A percentile compares a stretch with the other conserved stretches of the same genome.
Evolutionary conservation across 1,284 basidiomycete genomes (phyloP).

Genomic region (Lentinula novae-zelandiae): DNA sequence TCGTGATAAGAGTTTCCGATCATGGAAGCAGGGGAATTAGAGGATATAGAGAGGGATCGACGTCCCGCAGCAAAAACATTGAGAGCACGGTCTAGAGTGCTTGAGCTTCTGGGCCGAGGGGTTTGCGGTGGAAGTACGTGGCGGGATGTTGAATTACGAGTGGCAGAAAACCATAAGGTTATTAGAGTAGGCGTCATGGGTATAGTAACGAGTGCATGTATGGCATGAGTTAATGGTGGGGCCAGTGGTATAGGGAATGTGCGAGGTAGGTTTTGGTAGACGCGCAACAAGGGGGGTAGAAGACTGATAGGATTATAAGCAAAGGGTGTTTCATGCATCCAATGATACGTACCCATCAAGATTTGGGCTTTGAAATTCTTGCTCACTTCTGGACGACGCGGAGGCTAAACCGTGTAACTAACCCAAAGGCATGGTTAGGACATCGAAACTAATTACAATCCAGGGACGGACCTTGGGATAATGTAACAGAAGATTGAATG

Average conservation of each 20-base stretch:
- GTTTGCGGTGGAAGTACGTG: background rate
- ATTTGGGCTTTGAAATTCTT: slow-evolving; percentile 59
- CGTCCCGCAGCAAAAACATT: slow-evolving; percentile 53
- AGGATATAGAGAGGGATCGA: slow-evolving; percentile 48
- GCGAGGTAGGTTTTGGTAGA: slow-evolving; percentile 58
- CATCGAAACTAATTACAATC: background rate
- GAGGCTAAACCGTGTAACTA: background rate
- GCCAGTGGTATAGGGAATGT: slow-evolving; percentile 59
- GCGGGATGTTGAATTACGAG: slow-evolving; percentile 16
- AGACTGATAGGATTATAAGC: slow-evolving; percentile 33
- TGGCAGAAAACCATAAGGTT: slow-evolving; percentile 38
- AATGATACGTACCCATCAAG: slow-evolving; percentile 54
- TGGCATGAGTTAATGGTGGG: slow-evolving; percentile 67
- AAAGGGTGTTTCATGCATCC: background rate
- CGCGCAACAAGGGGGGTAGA: slow-evolving; percentile 54
- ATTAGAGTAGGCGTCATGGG: slow-evolving; percentile 57
- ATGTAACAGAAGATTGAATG: slow-evolving; percentile 72
- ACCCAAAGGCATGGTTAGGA: background rate
- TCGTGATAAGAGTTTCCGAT: slow-evolving; percentile 33
- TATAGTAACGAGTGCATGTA: slow-evolving; percentile 71
- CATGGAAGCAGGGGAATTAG: slow-evolving; percentile 29
- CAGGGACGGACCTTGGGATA: slow-evolving; percentile 48
- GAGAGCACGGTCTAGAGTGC: slow-evolving; percentile 61
- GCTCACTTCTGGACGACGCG: slow-evolving; percentile 41
- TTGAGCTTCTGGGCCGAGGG: background rate